These are phyloP conservation scores for Pichia phayaonensis DNA, from an alignment of 805 yeast genomes.

Conservation along the genomic window DNA sequence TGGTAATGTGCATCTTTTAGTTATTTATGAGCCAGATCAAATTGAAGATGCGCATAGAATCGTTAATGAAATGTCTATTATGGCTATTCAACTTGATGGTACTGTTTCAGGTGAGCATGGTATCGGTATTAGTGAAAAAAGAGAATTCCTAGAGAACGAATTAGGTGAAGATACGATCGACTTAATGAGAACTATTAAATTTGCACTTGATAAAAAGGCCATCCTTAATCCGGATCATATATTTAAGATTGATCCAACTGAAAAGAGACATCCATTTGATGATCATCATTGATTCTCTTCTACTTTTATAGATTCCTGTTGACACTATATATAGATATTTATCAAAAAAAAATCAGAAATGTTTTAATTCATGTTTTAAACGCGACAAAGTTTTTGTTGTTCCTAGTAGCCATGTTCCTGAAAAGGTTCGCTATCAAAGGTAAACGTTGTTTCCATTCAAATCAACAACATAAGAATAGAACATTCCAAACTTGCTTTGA, in stretches of 20 bases:
- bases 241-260: slow-evolving; percentile 57
- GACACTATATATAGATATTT: not conserved
- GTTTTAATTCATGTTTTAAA: not conserved
- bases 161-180: slow-evolving; percentile 61
- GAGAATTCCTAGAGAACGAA: slow-evolving; percentile 53
- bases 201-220: slow-evolving; percentile 67
- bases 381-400: not conserved
- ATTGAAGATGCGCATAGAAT: slow-evolving; percentile 37
- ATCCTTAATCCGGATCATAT: slow-evolving; percentile 76
- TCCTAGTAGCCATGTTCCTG: too few relatives aligned
- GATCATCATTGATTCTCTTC: not conserved
- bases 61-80: slow-evolving; percentile 52
- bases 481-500: not conserved
- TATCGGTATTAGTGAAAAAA: slow-evolving; percentile 65
- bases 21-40: slow-evolving; percentile 50
- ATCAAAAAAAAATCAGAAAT: too few relatives aligned
- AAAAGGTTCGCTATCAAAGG: not conserved
- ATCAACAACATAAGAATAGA: not conserved
- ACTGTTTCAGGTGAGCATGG: slow-evolving; percentile 89
- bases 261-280: slow-evolving; percentile 20
- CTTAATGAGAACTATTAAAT: slow-evolving; percentile 64
- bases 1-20: slow-evolving; percentile 69
- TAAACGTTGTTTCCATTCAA: not conserved
- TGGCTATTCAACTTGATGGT: slow-evolving; percentile 67
- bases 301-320: not conserved